Evolutionary conservation across 306 rosid genomes (phyloP).

Genomic region (Vachellia collinsii): DNA sequence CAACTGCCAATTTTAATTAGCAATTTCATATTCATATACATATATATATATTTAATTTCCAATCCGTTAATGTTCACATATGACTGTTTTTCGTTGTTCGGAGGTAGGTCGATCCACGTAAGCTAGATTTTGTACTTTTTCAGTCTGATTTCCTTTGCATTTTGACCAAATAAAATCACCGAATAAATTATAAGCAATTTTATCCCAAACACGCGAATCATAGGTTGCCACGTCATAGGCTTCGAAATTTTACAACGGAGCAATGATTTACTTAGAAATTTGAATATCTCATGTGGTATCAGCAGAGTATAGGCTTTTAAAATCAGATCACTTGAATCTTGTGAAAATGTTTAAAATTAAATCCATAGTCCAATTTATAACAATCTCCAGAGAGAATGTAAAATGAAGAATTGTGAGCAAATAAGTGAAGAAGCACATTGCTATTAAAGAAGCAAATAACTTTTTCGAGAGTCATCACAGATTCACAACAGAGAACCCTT

Average conservation of each 20-base stretch:
- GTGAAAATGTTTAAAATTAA: neutral
- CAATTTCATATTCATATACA: too few species aligned
- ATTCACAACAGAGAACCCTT: constrained; percentile 17
- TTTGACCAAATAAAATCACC: constrained; percentile 1
- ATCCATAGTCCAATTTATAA: neutral
- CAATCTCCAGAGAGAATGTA: neutral
- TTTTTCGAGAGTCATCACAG: constrained; percentile 23
- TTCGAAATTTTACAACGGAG: neutral
- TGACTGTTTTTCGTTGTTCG: neutral
- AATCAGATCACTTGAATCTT: neutral
- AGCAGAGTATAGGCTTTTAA: too few species aligned
- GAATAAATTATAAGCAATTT: neutral
- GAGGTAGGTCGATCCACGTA: neutral
- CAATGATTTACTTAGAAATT: neutral
- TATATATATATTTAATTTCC: neutral
- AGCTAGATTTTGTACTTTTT: neutral
- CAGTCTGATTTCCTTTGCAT: neutral
- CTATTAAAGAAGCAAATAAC: constrained; percentile 19
- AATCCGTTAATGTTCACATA: neutral
- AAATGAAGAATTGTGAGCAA: neutral
- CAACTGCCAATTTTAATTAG: neutral
- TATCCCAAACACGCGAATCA: neutral
- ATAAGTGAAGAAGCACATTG: neutral
- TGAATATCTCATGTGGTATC: neutral
- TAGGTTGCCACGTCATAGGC: neutral